Evolutionary conservation across 177 flowering plant genomes (phyloP), one percentile per base, ranked within the genome.

Genomic region (Telopea speciosissima): DNA sequence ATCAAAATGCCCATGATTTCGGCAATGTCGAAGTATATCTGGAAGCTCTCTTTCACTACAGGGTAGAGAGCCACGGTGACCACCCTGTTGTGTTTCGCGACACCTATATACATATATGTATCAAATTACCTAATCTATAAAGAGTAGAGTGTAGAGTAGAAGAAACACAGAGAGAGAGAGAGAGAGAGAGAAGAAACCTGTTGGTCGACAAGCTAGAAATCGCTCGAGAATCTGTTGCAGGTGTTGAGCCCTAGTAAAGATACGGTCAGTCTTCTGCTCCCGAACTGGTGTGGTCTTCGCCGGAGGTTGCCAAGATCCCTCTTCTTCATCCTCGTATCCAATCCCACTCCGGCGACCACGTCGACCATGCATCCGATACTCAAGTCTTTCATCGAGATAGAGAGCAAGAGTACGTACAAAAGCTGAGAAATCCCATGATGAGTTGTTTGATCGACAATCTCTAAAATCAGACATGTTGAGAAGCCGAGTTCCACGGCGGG

Each of bases 401-500:
- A 83, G 68, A 0, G 94, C 90, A 26, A 79, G 91, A 0, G 90
- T 85, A 6, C 99, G 73, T 8, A 93, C 92, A 65, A 93, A 93
- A 0, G 96, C 89, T 0, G 96, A 91, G 77, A 67, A 95, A 69
- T 95, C 98, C 97, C 99, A 93, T 0, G 94, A 93, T 0, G 94
- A 79, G 14, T 83, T 72, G 14, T 82, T 72, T 2, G 92, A 80
- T 8, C 52, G 42, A 0, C 91, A 85, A 3, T 95, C 98, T 1
- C 96, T 76, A 65, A 96, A 96, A 70, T 91, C 98, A 0, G 95
- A 84, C 95, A 96, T 75, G 81, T 96, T 91, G 66, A 95, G 86
- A 0, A 95, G 73, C 22, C 98, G 81, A 9, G 93, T 90, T 64
- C 99, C 99, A 0, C 95, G 85, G 28, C 96, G 78, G 0, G 95